Percentiles rank a stretch among this genome's conserved stretches.
These are phyloP conservation scores for Raffaelea albimanens DNA, from an alignment of 2,329 filamentous ascomycete species.

Conservation along the genomic window DNA sequence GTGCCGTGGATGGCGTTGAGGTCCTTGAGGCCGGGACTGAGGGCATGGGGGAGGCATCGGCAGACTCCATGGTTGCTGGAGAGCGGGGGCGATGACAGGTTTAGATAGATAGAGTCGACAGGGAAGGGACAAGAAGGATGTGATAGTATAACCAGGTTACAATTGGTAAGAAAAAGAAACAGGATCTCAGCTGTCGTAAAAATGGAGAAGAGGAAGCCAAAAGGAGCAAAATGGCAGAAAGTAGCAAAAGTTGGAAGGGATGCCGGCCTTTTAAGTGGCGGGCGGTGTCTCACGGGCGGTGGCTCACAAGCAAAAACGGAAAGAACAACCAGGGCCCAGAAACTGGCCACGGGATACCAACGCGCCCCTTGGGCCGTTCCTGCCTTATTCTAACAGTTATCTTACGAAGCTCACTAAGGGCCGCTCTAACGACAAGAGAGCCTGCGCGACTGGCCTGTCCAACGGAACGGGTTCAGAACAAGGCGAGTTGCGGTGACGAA, in stretches of 20 bases:
- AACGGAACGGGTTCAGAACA: no score
- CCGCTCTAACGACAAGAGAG: no score
- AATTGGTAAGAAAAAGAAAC: background rate
- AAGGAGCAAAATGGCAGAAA: background rate
- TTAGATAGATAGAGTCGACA: constrained; percentile 8
- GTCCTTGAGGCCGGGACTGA: constrained; percentile 21
- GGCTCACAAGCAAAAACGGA: background rate
- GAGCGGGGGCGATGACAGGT: constrained; percentile 7
- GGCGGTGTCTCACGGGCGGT: no score
- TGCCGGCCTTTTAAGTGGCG: no score
- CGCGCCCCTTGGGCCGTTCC: no score
- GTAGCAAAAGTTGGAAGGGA: background rate
- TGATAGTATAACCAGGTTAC: background rate
- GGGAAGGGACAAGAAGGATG: background rate
- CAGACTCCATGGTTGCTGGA: constrained; percentile 27
- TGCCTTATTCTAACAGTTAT: no score
- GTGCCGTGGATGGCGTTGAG: constrained; percentile 18
- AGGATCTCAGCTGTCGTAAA: background rate
- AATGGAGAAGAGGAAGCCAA: background rate
- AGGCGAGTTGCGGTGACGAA: no score
- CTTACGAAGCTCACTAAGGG: no score
- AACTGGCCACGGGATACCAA: no score
- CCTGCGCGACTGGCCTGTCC: no score
- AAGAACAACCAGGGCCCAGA: no score
- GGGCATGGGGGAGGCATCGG: constrained; percentile 26